Evolutionary conservation across 805 yeast genomes (phyloP).

Genomic region (Monosporozyma servazzii): DNA sequence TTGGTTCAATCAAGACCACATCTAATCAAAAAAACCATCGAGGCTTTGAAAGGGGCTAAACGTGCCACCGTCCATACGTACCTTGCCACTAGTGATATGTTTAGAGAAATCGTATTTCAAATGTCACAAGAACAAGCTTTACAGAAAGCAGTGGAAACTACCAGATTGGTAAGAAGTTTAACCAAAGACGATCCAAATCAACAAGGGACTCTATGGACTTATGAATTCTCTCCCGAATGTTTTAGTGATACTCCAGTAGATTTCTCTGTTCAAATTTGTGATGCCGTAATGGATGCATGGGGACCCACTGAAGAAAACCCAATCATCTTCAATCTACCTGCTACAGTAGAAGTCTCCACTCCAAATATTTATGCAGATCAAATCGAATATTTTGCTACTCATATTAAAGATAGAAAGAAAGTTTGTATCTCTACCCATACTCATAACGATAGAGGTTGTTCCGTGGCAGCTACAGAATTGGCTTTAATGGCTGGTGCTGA

Average conservation of each 20-base stretch:
- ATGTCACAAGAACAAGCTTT: slow-evolving; percentile 47
- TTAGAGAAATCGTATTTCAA: slow-evolving; percentile 63
- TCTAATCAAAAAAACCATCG: slow-evolving; percentile 61
- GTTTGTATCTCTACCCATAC: slow-evolving; percentile 72
- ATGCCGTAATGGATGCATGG: slow-evolving; percentile 72
- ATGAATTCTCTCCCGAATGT: slow-evolving; percentile 75
- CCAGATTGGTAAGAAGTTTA: slow-evolving; percentile 52
- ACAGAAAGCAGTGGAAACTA: slow-evolving; percentile 51
- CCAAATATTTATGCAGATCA: slow-evolving; percentile 82
- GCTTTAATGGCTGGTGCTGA: slow-evolving; percentile 83
- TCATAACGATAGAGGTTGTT: slow-evolving; percentile 81
- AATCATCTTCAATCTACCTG: slow-evolving; percentile 73
- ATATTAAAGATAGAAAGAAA: slow-evolving; percentile 56
- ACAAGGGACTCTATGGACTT: slow-evolving; percentile 54
- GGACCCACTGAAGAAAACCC: slow-evolving; percentile 54
- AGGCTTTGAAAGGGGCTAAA: slow-evolving; percentile 64
- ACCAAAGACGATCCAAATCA: slow-evolving; percentile 59
- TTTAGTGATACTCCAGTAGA: slow-evolving; percentile 63
- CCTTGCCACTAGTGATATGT: slow-evolving; percentile 66
- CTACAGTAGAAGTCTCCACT: slow-evolving; percentile 74
- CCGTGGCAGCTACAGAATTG: slow-evolving; percentile 80
- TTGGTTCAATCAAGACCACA: slow-evolving; percentile 71
- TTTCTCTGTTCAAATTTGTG: slow-evolving; percentile 56
- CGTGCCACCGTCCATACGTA: slow-evolving; percentile 69
- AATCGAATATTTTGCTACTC: slow-evolving; percentile 60